Base-by-base conservation (phyloP, 345 rosid genomes). In the Rhodamnia rubescens region DNA sequence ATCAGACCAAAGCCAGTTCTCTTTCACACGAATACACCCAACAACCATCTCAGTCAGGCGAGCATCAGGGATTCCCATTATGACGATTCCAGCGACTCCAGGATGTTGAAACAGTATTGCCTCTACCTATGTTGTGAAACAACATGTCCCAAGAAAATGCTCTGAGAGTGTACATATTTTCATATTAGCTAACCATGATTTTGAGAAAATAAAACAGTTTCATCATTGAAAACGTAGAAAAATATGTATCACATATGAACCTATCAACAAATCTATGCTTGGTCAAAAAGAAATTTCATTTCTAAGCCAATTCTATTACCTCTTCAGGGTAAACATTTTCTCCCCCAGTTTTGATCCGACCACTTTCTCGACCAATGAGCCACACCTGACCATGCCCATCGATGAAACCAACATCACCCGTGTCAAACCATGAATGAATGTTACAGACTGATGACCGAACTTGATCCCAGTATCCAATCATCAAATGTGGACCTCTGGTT, bases 321-420 rank as follows among this genome's bases (percentile, higher is more conserved):
- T 95, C 97, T 91, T 95, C 98, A 8, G 98, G 99, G 88, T 94
- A 92, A 85, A 96, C 90, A 57, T 94, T 96, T 90, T 96, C 98
- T 78, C 98, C 97, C 14, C 98, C 98, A 64, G 95, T 93, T 90
- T 94, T 97, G 86, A 95, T 94, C 20, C 93, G 89, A 44, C 96
- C 96, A 82, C 91, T 93, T 82, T 89, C 87, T 42, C 95, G 94
- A 59, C 99, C 98, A 83, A 92, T 87, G 21, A 95, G 98, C 95
- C 99, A 97, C n/a, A 94, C 56, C 80, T 91, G 92, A 40, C 98
- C 95, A 84, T 40, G 84, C 53, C 87, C 89, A 86, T 95, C 98
- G 2, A 94, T 88, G 74, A 85, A 82, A 36, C 98, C 97, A 22
- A 94, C 83, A 89, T 97, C 99, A 74, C 96, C 97, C 5, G 98